These are phyloP conservation scores for Paspalum notatum DNA, from an alignment of 176 grass and related monocot species.

Conservation along the genomic window DNA sequence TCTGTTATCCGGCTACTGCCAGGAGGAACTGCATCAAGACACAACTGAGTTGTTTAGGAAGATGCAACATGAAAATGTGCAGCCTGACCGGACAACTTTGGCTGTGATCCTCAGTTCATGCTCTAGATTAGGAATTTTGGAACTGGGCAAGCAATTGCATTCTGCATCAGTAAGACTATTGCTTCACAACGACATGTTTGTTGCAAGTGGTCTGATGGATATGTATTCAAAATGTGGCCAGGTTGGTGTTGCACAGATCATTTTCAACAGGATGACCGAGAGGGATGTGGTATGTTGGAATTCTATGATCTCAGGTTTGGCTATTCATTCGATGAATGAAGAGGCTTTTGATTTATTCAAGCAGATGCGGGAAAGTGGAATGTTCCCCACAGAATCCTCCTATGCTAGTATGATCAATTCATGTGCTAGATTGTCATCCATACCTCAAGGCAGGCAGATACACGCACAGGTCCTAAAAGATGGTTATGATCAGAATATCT, in stretches of 20 bases:
- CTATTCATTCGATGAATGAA: conserved; percentile 68
- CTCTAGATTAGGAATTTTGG: conserved; percentile 57
- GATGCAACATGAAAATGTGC: conserved; percentile 74
- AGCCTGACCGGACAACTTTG: conserved; percentile 72
- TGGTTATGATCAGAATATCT: conserved; percentile 74
- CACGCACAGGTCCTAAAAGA: conserved; percentile 70
- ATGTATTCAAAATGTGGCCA: conserved; percentile 82
- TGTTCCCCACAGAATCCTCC: conserved; percentile 72
- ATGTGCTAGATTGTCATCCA: conserved; percentile 62
- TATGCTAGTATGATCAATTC: conserved; percentile 84
- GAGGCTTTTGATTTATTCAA: conserved; percentile 79
- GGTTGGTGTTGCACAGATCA: conserved; percentile 51
- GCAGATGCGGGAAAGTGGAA: conserved; percentile 62
- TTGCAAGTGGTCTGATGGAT: conserved; percentile 79
- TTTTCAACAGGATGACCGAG: conserved; percentile 69
- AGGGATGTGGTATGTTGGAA: conserved; percentile 90
- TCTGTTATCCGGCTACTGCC: conserved; percentile 76
- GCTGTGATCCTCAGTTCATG: conserved; percentile 78
- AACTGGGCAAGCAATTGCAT: conserved; percentile 72
- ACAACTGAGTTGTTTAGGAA: conserved; percentile 68
- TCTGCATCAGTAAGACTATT: conserved; percentile 68
- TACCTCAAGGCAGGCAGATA: conserved; percentile 82
- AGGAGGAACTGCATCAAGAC: conserved; percentile 64
- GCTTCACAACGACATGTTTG: conserved; percentile 73
- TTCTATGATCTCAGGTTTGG: conserved; percentile 79